A percentile compares a stretch with the other conserved stretches of the same genome.
Evolutionary conservation across 495 filamentous ascomycete species (phyloP).

Genomic region (Neurospora pannonica): DNA sequence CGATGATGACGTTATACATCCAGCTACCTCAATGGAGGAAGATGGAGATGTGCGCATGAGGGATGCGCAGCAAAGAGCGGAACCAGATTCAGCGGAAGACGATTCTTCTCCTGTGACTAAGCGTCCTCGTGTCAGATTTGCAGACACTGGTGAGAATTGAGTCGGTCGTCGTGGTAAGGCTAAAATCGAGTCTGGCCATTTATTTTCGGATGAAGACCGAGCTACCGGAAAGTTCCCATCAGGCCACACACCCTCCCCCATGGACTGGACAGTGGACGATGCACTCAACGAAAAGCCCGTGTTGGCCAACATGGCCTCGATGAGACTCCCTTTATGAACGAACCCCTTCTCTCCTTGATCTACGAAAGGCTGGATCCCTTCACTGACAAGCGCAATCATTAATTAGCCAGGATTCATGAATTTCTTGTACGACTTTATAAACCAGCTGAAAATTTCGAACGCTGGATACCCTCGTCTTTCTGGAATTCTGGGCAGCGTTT

Average conservation of each 20-base stretch:
- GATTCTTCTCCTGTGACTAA: not conserved
- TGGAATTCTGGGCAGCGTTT: too few species aligned
- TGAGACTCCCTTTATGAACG: not conserved
- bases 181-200: not conserved
- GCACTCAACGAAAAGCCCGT: not conserved
- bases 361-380: not conserved
- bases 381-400: not conserved
- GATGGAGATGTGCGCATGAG: not conserved
- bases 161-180: not conserved
- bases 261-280: not conserved
- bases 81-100: not conserved
- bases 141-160: not conserved
- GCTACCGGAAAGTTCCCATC: not conserved
- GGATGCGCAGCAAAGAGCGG: not conserved
- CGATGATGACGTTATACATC: not conserved
- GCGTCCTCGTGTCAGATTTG: slow-evolving; percentile 4
- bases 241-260: not conserved
- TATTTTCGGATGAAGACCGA: not conserved
- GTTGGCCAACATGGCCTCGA: not conserved
- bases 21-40: not conserved
- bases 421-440: not conserved
- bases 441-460: not conserved
- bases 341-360: not conserved
- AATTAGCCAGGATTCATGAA: not conserved
- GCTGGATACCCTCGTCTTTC: not conserved